Conservation (phyloP, 805 yeast genomes). For the Ogataea paraovalis region DNA sequence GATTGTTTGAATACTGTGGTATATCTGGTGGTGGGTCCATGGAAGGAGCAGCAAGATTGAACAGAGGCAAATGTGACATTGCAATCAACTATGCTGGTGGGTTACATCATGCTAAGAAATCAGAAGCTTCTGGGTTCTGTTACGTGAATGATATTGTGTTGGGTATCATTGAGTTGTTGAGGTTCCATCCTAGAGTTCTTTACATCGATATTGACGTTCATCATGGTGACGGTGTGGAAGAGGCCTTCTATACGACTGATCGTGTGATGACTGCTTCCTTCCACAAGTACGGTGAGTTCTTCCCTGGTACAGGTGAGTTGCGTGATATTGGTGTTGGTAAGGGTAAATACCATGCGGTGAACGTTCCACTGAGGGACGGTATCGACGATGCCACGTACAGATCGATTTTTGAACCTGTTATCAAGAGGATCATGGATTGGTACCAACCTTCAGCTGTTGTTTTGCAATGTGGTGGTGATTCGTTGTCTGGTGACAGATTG, state of each 20-base stretch:
- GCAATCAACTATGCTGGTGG: slow-evolving; percentile 96
- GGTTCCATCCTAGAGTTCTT: slow-evolving; percentile 81
- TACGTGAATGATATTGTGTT: slow-evolving; percentile 86
- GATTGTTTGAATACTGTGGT: slow-evolving; percentile 69
- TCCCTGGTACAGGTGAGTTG: slow-evolving; percentile 89
- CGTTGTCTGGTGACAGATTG: slow-evolving; percentile 89
- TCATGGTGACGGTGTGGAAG: slow-evolving; percentile 95
- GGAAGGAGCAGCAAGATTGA: slow-evolving; percentile 84
- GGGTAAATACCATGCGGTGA: slow-evolving; percentile 79
- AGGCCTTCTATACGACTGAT: slow-evolving; percentile 88
- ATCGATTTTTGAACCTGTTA: slow-evolving; percentile 85
- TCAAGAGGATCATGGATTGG: slow-evolving; percentile 71
- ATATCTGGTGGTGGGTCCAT: slow-evolving; percentile 86
- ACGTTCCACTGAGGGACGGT: slow-evolving; percentile 88
- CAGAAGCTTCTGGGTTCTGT: slow-evolving; percentile 88
- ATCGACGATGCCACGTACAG: slow-evolving; percentile 87
- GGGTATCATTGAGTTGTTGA: slow-evolving; percentile 71
- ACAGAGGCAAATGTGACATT: slow-evolving; percentile 79
- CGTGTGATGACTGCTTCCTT: slow-evolving; percentile 87
- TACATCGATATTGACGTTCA: slow-evolving; percentile 90
- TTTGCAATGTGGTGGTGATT: slow-evolving; percentile 98
- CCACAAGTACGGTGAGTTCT: slow-evolving; percentile 89
- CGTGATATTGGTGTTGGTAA: slow-evolving; percentile 80
- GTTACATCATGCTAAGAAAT: slow-evolving; percentile 86
- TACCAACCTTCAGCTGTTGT: slow-evolving; percentile 95